Conservation (phyloP, 805 yeast species). For the Kluyveromyces aestuarii region DNA sequence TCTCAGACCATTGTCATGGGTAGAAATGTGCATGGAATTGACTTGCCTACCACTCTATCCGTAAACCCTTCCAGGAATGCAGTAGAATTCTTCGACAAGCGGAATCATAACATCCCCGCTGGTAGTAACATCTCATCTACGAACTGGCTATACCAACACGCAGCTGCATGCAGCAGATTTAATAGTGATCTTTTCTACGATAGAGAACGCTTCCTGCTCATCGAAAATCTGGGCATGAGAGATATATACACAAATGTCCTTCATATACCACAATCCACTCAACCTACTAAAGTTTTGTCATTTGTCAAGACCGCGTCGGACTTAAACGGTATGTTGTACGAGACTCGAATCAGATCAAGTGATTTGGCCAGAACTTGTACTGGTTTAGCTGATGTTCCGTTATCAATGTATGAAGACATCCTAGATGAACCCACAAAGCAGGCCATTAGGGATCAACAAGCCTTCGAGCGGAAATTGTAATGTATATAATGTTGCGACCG, state of each 20-base stretch:
- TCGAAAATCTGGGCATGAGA: slow-evolving; percentile 45
- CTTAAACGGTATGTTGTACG: slow-evolving; percentile 34
- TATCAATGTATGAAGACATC: slow-evolving; percentile 46
- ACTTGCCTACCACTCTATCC: slow-evolving; percentile 7
- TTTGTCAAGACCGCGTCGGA: slow-evolving; percentile 15
- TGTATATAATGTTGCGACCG: background rate
- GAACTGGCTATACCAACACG: slow-evolving; percentile 80
- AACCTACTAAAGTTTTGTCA: slow-evolving; percentile 44
- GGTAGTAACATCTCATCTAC: slow-evolving; percentile 43
- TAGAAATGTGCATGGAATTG: slow-evolving; percentile 11
- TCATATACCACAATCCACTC: slow-evolving; percentile 67
- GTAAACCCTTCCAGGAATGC: slow-evolving; percentile 29
- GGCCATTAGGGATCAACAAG: slow-evolving; percentile 58
- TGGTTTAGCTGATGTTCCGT: slow-evolving; percentile 54
- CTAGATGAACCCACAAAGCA: slow-evolving; percentile 47
- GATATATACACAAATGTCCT: slow-evolving; percentile 81
- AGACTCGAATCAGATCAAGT: slow-evolving; percentile 38
- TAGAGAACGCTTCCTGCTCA: slow-evolving; percentile 39
- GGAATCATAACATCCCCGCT: slow-evolving; percentile 22
- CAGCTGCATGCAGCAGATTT: slow-evolving; percentile 63
- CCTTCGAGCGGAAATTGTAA: slow-evolving; percentile 30
- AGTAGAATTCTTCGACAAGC: slow-evolving; percentile 32
- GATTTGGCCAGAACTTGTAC: slow-evolving; percentile 43
- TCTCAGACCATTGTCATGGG: slow-evolving; percentile 9
- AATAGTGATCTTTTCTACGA: slow-evolving; percentile 55